phyloP scores from a whole-genome alignment of 2,329 filamentous ascomycete genomes.

The Grosmannia serpens region DNA sequence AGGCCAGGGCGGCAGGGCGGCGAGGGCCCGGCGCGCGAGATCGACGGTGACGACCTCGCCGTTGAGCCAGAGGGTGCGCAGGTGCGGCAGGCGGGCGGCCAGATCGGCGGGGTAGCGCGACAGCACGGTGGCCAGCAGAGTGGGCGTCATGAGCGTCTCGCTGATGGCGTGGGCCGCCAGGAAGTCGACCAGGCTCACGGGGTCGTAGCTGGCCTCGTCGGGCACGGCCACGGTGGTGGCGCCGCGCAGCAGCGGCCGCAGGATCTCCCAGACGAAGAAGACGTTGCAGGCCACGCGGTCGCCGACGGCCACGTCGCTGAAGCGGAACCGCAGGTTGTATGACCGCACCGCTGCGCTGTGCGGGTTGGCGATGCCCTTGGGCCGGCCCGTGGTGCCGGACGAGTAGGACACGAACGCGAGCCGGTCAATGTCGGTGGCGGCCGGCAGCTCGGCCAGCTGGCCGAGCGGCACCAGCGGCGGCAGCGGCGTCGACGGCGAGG shows the following conservation, averaged over 20 bases:
- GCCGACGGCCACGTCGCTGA: slow-evolving; percentile 58
- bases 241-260: slow-evolving; percentile 63
- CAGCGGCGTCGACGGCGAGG: not conserved
- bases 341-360: slow-evolving; percentile 63
- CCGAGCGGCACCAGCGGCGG: not conserved
- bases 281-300: slow-evolving; percentile 81
- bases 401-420: slow-evolving; percentile 75
- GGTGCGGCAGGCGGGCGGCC: slow-evolving; percentile 47
- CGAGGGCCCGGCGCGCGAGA: slow-evolving; percentile 55
- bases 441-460: slow-evolving; percentile 19
- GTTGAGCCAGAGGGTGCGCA: slow-evolving; percentile 68
- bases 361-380: slow-evolving; percentile 74
- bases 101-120: slow-evolving; percentile 53
- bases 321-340: slow-evolving; percentile 58
- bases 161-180: slow-evolving; percentile 56
- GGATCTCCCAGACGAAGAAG: slow-evolving; percentile 78
- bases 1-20: slow-evolving; percentile 50
- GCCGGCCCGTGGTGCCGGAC: slow-evolving; percentile 64
- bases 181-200: slow-evolving; percentile 59
- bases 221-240: slow-evolving; percentile 66
- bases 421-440: slow-evolving; percentile 57
- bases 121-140: slow-evolving; percentile 62
- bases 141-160: slow-evolving; percentile 76
- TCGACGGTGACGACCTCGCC: slow-evolving; percentile 75
- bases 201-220: slow-evolving; percentile 68